phyloP scores from a whole-genome alignment of 305 asterid genomes.

The Fraxinus angustifolia region DNA sequence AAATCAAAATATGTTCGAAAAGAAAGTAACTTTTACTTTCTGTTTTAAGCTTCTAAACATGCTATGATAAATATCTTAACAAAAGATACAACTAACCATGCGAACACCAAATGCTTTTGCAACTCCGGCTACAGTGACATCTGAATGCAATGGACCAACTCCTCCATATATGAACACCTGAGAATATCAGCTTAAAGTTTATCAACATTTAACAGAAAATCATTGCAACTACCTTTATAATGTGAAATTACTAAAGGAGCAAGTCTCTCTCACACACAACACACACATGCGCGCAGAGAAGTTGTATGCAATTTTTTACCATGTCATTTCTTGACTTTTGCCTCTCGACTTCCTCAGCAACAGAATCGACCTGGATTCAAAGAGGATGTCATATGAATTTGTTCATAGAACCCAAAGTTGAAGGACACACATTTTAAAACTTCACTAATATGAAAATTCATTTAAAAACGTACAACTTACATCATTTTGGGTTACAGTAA shows the following conservation, averaged over 20 bases:
- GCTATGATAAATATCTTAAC: neutral
- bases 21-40: neutral
- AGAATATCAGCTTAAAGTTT: conserved; percentile 17
- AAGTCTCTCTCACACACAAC: neutral
- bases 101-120: conserved; percentile 90
- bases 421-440: neutral
- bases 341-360: conserved; percentile 86
- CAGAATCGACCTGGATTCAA: conserved; percentile 64
- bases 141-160: conserved; percentile 80
- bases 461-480: conserved; percentile 35
- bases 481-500: conserved; percentile 62
- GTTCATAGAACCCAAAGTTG: neutral
- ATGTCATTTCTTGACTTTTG: conserved; percentile 56
- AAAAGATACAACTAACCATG: conserved; percentile 34
- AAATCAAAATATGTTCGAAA: neutral
- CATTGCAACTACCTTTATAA: neutral
- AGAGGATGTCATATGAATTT: conserved; percentile 1
- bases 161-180: conserved; percentile 95
- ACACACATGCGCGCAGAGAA: neutral
- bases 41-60: neutral
- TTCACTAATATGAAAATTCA: neutral
- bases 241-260: neutral
- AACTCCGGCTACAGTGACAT: conserved; percentile 76
- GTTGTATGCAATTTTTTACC: conserved; percentile 45
- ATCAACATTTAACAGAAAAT: neutral